These are phyloP conservation scores for Fusarium begoniae DNA, from an alignment of 2,329 filamentous ascomycete species.

Conservation along the genomic window DNA sequence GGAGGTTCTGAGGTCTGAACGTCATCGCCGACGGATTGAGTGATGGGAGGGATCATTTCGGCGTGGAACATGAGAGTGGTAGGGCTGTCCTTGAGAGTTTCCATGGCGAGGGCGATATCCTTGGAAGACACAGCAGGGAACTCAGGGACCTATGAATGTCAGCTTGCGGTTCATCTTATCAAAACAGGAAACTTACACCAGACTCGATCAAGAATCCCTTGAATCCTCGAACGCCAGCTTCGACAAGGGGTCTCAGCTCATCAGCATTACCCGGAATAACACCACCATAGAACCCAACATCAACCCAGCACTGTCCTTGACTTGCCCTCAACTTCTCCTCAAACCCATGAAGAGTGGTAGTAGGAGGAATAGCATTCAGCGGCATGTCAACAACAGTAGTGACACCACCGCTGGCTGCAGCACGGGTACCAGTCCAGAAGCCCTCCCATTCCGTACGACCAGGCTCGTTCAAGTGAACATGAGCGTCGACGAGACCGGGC, in stretches of 20 bases:
- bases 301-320: conserved; percentile 92
- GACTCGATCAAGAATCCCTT: conserved; percentile 98
- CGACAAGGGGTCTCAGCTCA: conserved; percentile 81
- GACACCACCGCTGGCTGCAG: conserved; percentile 93
- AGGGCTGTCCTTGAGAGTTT: conserved; percentile 78
- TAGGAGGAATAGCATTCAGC: conserved; percentile 94
- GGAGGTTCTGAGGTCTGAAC: conserved; percentile 76
- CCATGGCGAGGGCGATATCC: conserved; percentile 84
- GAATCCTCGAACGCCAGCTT: conserved; percentile 90
- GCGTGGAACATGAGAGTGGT: conserved; percentile 99
- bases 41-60: conserved; percentile 93
- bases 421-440: conserved; percentile 92
- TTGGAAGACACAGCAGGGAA: conserved; percentile 87
- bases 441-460: conserved; percentile 98
- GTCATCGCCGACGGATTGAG: conserved; percentile 80
- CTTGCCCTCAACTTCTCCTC: conserved; percentile 87
- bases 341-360: conserved; percentile 85
- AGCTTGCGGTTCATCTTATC: conserved; percentile 1
- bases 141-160: conserved; percentile 77
- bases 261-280: conserved; percentile 88
- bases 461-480: conserved; percentile 97
- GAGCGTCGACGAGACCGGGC: conserved; percentile 93
- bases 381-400: conserved; percentile 99
- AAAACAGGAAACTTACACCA: conserved; percentile 69
- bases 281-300: conserved; percentile 98